These are phyloP conservation scores for Cladosporium sp. DNA, from an alignment of 2,329 filamentous ascomycete species.

Conservation along the genomic window DNA sequence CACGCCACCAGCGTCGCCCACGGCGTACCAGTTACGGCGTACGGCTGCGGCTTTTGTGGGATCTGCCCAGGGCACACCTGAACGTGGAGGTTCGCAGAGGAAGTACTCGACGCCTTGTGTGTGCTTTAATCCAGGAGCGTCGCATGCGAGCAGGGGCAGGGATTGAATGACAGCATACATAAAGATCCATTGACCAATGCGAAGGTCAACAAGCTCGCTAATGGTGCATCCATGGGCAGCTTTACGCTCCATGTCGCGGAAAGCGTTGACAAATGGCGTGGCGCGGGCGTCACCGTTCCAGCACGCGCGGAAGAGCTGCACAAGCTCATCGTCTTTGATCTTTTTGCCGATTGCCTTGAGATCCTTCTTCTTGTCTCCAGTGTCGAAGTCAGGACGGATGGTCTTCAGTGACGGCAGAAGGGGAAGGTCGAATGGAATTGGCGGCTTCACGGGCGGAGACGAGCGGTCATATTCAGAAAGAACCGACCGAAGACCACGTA, in stretches of 20 bases:
- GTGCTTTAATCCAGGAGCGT: conserved; percentile 65
- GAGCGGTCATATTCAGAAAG: conserved; percentile 86
- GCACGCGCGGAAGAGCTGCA: conserved; percentile 70
- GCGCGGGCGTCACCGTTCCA: conserved; percentile 70
- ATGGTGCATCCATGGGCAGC: conserved; percentile 61
- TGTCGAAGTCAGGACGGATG: conserved; percentile 61
- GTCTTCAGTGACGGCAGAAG: conserved; percentile 66
- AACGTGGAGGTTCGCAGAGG: conserved; percentile 69
- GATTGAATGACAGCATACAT: conserved; percentile 74
- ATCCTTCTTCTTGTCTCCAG: conserved; percentile 68
- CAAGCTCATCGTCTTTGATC: conserved; percentile 74
- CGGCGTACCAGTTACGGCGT: conserved; percentile 68
- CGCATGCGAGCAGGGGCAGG: conserved; percentile 71
- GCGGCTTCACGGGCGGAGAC: conserved; percentile 82
- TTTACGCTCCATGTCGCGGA: conserved; percentile 66
- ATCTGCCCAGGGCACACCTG: conserved; percentile 65
- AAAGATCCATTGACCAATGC: conserved; percentile 77
- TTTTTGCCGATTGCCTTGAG: conserved; percentile 65
- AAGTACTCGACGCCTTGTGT: conserved; percentile 77
- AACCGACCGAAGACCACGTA: conserved; percentile 70
- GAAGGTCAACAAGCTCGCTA: conserved; percentile 65
- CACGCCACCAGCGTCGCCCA: conserved; percentile 61
- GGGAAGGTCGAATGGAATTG: conserved; percentile 85
- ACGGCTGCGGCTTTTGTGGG: conserved; percentile 52
- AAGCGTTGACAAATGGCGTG: conserved; percentile 64